Base-by-base conservation (phyloP, 2,329 filamentous ascomycete species). In the Pseudogymnoascus sp. region DNA sequence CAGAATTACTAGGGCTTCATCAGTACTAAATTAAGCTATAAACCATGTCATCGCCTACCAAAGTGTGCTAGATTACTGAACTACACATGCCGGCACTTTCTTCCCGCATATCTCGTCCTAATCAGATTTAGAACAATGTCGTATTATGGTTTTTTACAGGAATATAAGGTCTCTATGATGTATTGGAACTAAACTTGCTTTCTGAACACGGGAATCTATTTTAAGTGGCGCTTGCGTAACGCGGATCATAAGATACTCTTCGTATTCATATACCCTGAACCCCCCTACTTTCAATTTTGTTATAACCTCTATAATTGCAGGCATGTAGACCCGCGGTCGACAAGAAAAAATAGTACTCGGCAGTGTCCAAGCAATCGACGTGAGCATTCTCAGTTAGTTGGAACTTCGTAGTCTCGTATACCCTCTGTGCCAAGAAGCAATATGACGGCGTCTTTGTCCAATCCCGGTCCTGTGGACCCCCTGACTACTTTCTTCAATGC, bases 361-460 rank as follows among this genome's bases (percentile, higher is more conserved):
- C 17, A 17, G 35, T 17, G n/a, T 17, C 17, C n/a, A 40, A 17
- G 7, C n/a, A 40, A 9, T 40, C 7, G 7, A 10, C 7, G 7
- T 40, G 9, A 42, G 3, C 67, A 64, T 1, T 75, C 75, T 0
- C 82, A 77, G 31, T 76, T 76, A 4, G 65, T 64, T 0, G 82
- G 82, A 9, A 72, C 64, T 0, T 68, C 59, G 66, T 89, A 88
- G 1, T 80, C 76, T 38, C 87, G 78, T 9, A 70, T 69, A 0
- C 86, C 86, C 71, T 90, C 87, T 0, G 88, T 91, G 65, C 83
- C 87, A 46, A 90, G 80, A 1, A 91, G 72, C 0, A 91, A 80
- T 0, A 91, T 79, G 0, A 85, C 78, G 0, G 85, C 81, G 19
- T 83, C 74, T 0, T 73, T 68, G 7, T 75, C 71, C 0, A 85